A percentile compares a stretch with the other conserved stretches of the same genome.
phyloP scores from a whole-genome alignment of 73 alveolate genomes.

The Paramecium primaurelia region DNA sequence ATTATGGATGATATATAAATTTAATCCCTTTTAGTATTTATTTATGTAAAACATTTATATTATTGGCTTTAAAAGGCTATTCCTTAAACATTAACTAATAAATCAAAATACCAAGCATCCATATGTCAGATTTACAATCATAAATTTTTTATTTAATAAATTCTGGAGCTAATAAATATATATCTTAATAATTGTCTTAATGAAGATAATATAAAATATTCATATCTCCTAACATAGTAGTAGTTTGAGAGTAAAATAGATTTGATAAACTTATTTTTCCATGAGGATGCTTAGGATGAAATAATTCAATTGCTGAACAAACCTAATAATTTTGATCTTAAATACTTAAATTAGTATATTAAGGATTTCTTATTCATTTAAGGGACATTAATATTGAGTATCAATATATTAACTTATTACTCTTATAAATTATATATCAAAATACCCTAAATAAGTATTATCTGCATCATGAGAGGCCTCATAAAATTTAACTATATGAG shows the following conservation, averaged over 20 bases:
- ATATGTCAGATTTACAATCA: constrained; percentile 19
- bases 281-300: constrained; percentile 14
- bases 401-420: neutral
- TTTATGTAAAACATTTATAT: neutral
- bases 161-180: constrained; percentile 29
- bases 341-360: neutral
- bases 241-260: neutral
- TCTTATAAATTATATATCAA: neutral
- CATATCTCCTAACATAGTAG: constrained; percentile 3
- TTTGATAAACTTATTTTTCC: constrained; percentile 22
- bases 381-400: neutral
- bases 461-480: constrained; percentile 15
- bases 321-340: neutral
- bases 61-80: neutral
- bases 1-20: neutral
- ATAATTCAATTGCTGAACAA: neutral
- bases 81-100: constrained; percentile 20
- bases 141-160: neutral
- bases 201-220: neutral
- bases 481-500: constrained; percentile 2
- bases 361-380: neutral
- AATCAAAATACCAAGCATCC: constrained; percentile 10
- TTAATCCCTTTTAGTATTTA: constrained; percentile 1
- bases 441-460: constrained; percentile 14
- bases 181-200: neutral